Percentiles rank a stretch among this genome's conserved stretches.
Conservation (phyloP, 192 early-diverging fungal species). For the Coemansia sp. region DNA sequence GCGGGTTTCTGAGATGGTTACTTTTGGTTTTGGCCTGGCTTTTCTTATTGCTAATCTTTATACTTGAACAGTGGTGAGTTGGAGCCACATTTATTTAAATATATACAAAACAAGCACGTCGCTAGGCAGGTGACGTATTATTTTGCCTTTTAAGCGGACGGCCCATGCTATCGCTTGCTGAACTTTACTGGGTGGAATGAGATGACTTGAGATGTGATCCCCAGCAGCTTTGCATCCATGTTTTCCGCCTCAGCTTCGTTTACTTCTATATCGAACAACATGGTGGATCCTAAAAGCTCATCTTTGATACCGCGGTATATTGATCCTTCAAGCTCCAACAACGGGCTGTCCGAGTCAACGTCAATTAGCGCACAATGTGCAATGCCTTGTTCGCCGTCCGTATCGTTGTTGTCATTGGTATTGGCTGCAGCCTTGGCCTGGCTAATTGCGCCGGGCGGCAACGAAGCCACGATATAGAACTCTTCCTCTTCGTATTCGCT, state of each 20-base stretch:
- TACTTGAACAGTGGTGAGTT: no score
- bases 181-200: slow-evolving; percentile 30
- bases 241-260: background rate
- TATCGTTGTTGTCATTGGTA: background rate
- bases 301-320: slow-evolving; percentile 35
- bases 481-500: slow-evolving; percentile 41
- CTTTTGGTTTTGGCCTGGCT: background rate
- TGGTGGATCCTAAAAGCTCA: slow-evolving; percentile 39
- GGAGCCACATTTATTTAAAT: background rate
- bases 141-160: background rate
- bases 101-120: background rate
- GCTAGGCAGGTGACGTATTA: background rate
- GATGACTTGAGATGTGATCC: slow-evolving; percentile 29
- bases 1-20: background rate
- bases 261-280: slow-evolving; percentile 32
- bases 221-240: slow-evolving; percentile 21
- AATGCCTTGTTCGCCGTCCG: background rate
- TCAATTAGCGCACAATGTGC: slow-evolving; percentile 43
- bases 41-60: no score
- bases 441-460: slow-evolving; percentile 17
- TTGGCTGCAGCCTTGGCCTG: slow-evolving; percentile 5
- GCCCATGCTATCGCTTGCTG: background rate
- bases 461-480: slow-evolving; percentile 30
- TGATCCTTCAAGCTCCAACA: slow-evolving; percentile 42
- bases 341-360: slow-evolving; percentile 31